phyloP scores from a whole-genome alignment of 139 green algal genomes.

The Asterochloris erici region DNA sequence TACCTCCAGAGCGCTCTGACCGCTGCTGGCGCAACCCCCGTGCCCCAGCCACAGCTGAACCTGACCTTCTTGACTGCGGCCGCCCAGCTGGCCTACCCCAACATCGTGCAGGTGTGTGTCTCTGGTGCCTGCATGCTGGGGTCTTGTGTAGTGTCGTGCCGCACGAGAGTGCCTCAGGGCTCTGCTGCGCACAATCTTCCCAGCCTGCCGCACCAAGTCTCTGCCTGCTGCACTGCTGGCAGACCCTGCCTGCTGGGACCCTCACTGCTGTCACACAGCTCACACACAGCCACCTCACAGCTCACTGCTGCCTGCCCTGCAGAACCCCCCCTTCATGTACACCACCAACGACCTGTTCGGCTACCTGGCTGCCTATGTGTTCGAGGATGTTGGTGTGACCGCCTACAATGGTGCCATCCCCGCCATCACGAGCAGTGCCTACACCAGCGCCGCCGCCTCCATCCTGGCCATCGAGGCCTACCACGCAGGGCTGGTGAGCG shows the following conservation, averaged over 20 bases:
- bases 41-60: constrained; percentile 6
- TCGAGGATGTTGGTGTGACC: constrained; percentile 20
- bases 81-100: neutral
- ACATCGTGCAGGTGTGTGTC: neutral
- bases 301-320: constrained; percentile 23
- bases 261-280: constrained; percentile 22
- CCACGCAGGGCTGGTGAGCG: constrained; percentile 30
- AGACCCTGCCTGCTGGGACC: too few relatives aligned
- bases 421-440: neutral
- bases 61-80: constrained; percentile 1
- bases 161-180: too few relatives aligned
- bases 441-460: constrained; percentile 33
- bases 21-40: neutral
- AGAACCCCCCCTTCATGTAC: constrained; percentile 23
- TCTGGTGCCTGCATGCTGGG: too few relatives aligned
- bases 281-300: constrained; percentile 30
- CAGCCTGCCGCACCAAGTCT: too few relatives aligned
- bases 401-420: constrained; percentile 16
- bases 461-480: constrained; percentile 48
- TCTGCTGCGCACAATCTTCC: too few relatives aligned
- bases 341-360: constrained; percentile 43
- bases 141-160: too few relatives aligned
- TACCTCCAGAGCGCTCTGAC: constrained; percentile 25
- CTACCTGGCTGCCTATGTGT: constrained; percentile 41
- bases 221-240: too few relatives aligned